These are phyloP conservation scores for Aegilops longissima DNA, from an alignment of 176 grass and related monocot species.

Conservation along the genomic window DNA sequence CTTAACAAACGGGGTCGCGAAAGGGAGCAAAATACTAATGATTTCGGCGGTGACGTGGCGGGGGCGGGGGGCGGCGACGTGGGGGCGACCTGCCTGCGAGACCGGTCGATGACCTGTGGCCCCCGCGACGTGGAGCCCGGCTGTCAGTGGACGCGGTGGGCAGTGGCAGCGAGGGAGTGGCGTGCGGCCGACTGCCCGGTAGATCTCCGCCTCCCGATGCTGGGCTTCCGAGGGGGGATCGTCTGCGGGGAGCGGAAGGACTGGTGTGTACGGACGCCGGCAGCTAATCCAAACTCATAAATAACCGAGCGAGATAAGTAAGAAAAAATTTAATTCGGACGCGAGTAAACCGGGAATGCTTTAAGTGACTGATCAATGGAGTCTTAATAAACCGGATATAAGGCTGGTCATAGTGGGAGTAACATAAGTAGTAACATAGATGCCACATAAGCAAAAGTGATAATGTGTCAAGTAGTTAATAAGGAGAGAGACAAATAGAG, in stretches of 20 bases:
- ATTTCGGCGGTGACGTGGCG: slow-evolving; percentile 63
- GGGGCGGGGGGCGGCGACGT: slow-evolving; percentile 25
- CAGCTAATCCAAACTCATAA: neutral
- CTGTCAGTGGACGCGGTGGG: neutral
- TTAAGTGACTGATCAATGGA: neutral
- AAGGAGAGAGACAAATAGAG: too few relatives aligned
- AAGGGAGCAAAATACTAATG: slow-evolving; percentile 38
- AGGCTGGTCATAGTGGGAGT: too few relatives aligned
- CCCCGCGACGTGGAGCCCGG: accelerated
- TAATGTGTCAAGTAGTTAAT: too few relatives aligned
- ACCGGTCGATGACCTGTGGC: neutral
- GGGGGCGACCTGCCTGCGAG: slow-evolving; percentile 20
- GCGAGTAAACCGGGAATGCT: neutral
- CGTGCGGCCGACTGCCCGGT: slow-evolving; percentile 29
- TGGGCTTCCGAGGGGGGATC: slow-evolving; percentile 26
- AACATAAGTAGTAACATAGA: too few relatives aligned
- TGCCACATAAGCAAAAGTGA: too few relatives aligned
- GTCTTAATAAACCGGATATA: neutral
- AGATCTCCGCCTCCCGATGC: slow-evolving; percentile 60
- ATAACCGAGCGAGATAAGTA: neutral
- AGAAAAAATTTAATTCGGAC: neutral
- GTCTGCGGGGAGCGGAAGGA: slow-evolving; percentile 19
- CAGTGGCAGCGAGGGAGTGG: neutral
- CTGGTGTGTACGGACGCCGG: slow-evolving; percentile 5
- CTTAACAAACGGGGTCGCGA: slow-evolving; percentile 46